phyloP scores from a whole-genome alignment of 2,329 filamentous ascomycete genomes.

The Cordyceps fumosorosea region DNA sequence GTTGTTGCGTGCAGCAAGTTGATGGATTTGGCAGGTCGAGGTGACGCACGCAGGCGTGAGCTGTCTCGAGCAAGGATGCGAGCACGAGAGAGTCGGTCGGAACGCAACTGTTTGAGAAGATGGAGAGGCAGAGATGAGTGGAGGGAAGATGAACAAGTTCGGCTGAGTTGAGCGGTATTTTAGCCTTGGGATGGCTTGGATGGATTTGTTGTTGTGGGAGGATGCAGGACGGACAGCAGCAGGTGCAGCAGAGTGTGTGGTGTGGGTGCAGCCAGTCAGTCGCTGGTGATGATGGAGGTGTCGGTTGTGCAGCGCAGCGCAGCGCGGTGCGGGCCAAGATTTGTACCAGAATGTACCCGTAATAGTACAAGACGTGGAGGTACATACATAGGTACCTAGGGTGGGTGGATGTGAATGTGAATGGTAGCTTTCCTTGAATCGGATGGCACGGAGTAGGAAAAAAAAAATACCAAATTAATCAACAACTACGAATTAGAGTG shows the following conservation, averaged over 20 bases:
- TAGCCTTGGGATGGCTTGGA: neutral
- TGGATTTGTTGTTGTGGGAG: too few relatives aligned
- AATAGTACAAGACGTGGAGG: too few relatives aligned
- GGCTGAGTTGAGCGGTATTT: neutral
- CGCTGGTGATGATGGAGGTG: too few relatives aligned
- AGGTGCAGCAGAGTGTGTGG: too few relatives aligned
- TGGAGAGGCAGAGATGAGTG: neutral
- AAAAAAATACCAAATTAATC: too few relatives aligned
- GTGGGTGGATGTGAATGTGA: too few relatives aligned
- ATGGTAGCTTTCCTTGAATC: too few relatives aligned
- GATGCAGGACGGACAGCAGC: too few relatives aligned
- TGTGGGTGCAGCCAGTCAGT: too few relatives aligned
- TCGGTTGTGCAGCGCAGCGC: neutral
- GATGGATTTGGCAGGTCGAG: neutral
- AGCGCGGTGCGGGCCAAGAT: neutral
- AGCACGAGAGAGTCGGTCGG: neutral
- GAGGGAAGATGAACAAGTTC: neutral
- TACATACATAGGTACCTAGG: too few relatives aligned
- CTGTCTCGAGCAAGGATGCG: neutral
- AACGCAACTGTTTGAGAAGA: neutral
- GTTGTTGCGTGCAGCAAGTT: neutral
- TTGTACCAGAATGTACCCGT: neutral
- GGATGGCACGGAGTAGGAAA: too few relatives aligned
- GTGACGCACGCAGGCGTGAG: constrained; percentile 8
- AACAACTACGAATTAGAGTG: neutral